A percentile compares a stretch with the other conserved stretches of the same genome.
These are phyloP conservation scores for Oenanthe sinensis DNA, from an alignment of 129 eudicot species.

Conservation along the genomic window DNA sequence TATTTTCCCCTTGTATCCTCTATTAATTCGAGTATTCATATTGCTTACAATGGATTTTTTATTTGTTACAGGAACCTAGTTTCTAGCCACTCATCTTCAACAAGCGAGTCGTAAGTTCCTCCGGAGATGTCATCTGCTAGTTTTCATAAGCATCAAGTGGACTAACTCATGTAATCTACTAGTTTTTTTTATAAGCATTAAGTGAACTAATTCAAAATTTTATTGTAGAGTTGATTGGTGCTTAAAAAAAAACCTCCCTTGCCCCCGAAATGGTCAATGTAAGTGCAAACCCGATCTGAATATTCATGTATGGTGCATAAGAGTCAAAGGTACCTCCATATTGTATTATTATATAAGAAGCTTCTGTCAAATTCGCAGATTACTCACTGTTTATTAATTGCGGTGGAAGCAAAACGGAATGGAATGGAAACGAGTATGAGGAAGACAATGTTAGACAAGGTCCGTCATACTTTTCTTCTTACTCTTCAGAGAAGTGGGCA, in stretches of 20 bases:
- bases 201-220: not conserved
- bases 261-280: conserved; percentile 24
- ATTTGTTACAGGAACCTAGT: conserved; percentile 30
- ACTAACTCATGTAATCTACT: not conserved
- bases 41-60: not conserved
- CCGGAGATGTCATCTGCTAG: not conserved
- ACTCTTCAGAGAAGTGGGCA: conserved; percentile 31
- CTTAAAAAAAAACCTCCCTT: conserved; percentile 37
- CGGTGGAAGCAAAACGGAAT: conserved; percentile 26
- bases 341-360: not conserved
- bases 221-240: conserved; percentile 34
- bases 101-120: conserved; percentile 31
- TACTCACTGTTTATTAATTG: conserved; percentile 34
- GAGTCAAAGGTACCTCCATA: not conserved
- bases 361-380: conserved; percentile 16
- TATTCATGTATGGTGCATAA: not conserved
- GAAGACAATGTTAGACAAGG: conserved; percentile 19
- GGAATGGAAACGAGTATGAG: conserved; percentile 28
- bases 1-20: not conserved
- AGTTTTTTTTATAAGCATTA: not conserved
- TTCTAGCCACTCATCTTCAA: conserved; percentile 27
- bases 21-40: not conserved
- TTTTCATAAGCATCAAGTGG: not conserved
- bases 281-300: conserved; percentile 7
- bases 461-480: conserved; percentile 24